Evolutionary conservation across 2,329 filamentous ascomycete species (phyloP).

Genomic region (Trichoderma sp.): DNA sequence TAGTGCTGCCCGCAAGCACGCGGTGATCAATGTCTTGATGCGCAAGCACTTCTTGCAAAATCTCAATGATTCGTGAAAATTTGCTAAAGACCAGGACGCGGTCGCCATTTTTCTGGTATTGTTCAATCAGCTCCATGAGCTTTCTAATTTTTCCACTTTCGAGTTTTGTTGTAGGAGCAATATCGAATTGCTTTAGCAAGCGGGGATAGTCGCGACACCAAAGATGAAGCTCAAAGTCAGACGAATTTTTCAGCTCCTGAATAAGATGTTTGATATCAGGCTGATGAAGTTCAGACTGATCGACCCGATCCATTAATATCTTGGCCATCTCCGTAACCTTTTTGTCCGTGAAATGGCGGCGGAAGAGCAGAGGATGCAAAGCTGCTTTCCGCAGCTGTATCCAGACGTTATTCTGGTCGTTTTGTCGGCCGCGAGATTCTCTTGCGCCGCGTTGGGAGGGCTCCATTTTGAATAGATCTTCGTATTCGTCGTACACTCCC

Average conservation of each 20-base stretch:
- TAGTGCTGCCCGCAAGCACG: conserved; percentile 83
- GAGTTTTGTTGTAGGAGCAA: conserved; percentile 58
- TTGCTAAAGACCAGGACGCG: conserved; percentile 90
- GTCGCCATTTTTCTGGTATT: conserved; percentile 80
- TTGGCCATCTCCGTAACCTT: conserved; percentile 77
- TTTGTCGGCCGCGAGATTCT: conserved; percentile 48
- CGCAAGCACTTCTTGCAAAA: conserved; percentile 80
- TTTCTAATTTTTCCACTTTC: conserved; percentile 83
- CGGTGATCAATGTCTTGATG: conserved; percentile 75
- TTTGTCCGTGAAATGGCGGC: conserved; percentile 76
- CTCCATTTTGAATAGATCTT: conserved; percentile 66
- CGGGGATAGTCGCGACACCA: conserved; percentile 63
- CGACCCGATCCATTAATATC: conserved; percentile 72
- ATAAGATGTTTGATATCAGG: conserved; percentile 57
- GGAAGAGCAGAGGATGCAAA: conserved; percentile 87
- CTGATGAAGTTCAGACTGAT: conserved; percentile 57
- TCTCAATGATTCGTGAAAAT: conserved; percentile 89
- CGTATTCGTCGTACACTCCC: conserved; percentile 70
- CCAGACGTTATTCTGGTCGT: conserved; percentile 71
- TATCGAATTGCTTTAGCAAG: conserved; percentile 58
- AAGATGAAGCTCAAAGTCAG: conserved; percentile 67
- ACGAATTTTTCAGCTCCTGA: conserved; percentile 60
- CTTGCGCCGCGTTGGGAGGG: conserved; percentile 58
- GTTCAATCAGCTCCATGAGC: conserved; percentile 72
- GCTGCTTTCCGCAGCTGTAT: conserved; percentile 92